Conservation (phyloP, 2,329 filamentous ascomycete genomes). For the Fusarium continuum region DNA sequence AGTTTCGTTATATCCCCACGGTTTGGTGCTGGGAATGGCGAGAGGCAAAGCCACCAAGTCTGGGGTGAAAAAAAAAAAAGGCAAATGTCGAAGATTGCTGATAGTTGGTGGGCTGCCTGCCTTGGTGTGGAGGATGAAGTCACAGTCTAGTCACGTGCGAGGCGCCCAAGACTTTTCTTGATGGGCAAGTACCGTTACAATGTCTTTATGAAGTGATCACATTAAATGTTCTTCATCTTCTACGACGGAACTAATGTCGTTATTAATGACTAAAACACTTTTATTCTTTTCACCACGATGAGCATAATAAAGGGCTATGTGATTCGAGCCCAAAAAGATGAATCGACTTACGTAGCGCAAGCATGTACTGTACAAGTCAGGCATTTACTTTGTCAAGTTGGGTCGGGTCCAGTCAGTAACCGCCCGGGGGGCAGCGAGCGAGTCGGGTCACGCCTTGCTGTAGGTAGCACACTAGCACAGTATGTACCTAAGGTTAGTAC, state of each 20-base stretch:
- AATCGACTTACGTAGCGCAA: too few relatives aligned
- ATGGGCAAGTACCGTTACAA: neutral
- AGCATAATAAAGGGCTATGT: neutral
- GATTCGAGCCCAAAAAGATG: neutral
- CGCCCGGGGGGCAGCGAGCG: conserved; percentile 13
- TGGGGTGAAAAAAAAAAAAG: conserved; percentile 27
- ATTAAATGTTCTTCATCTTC: too few relatives aligned
- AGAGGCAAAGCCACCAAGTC: conserved; percentile 26
- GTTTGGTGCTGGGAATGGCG: conserved; percentile 23
- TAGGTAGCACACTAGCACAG: too few relatives aligned
- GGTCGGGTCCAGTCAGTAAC: too few relatives aligned
- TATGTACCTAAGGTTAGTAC: too few relatives aligned
- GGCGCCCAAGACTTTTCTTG: conserved; percentile 31
- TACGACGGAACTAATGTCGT: too few relatives aligned
- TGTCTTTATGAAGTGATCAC: too few relatives aligned
- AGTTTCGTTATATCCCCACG: conserved; percentile 1
- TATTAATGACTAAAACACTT: too few relatives aligned
- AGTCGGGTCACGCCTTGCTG: too few relatives aligned
- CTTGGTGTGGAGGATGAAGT: conserved; percentile 44
- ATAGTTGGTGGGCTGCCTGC: conserved; percentile 44
- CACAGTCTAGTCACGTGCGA: conserved; percentile 41
- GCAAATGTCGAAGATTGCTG: conserved; percentile 39
- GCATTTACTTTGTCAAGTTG: too few relatives aligned
- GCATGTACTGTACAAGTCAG: too few relatives aligned
- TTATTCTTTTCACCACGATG: too few relatives aligned